Conservation (phyloP, 2,329 filamentous ascomycete genomes). For the Pseudocercospora cruenta region DNA sequence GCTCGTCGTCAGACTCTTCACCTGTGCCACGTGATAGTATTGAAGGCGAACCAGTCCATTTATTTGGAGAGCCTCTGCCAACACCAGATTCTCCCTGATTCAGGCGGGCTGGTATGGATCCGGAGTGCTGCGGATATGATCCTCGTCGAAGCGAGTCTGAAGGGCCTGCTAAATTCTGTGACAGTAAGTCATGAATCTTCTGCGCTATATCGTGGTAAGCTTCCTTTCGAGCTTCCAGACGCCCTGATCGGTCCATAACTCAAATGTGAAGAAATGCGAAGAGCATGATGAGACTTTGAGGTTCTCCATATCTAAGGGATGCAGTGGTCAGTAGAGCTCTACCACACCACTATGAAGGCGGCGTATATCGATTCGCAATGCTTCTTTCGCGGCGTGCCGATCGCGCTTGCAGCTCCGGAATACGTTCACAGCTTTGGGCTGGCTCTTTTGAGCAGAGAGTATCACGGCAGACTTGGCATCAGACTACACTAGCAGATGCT, state of each 20-base stretch:
- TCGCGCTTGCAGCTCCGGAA: background rate
- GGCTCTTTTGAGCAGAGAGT: background rate
- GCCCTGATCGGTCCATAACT: background rate
- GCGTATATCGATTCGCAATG: conserved; percentile 1
- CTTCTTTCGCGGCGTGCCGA: background rate
- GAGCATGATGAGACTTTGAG: background rate
- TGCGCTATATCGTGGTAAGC: conserved; percentile 8
- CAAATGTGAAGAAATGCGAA: background rate
- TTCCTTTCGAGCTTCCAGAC: conserved; percentile 7
- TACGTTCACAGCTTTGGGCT: background rate
- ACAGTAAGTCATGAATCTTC: conserved; percentile 5
- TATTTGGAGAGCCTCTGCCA: background rate
- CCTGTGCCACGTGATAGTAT: conserved; percentile 30
- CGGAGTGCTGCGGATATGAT: background rate
- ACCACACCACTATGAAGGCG: background rate
- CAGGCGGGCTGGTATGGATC: background rate
- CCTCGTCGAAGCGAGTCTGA: background rate
- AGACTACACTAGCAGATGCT: background rate
- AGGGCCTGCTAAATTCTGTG: background rate
- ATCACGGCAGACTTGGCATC: background rate
- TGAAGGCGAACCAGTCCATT: conserved; percentile 21
- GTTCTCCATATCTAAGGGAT: background rate
- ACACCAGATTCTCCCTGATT: background rate
- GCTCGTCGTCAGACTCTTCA: conserved; percentile 42
- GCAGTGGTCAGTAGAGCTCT: background rate